Conservation (phyloP, 139 green algal species). For the Picochlorum costavermella region DNA sequence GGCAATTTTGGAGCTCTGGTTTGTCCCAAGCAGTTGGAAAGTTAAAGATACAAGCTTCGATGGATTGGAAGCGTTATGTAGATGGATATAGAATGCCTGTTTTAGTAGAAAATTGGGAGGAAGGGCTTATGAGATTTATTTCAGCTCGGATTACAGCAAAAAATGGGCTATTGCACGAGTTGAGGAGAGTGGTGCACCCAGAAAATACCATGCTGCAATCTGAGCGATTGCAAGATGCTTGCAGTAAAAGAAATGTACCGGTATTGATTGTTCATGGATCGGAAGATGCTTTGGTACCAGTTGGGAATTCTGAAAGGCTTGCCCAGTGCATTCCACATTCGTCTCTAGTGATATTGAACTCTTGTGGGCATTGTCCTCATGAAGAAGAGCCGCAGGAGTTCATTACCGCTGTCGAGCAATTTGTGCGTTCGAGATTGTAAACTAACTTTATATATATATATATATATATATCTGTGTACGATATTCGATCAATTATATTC, state of each 20-base stretch:
- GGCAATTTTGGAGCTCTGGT: too few relatives aligned
- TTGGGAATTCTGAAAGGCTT: conserved; percentile 62
- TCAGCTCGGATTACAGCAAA: conserved; percentile 31
- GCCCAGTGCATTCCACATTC: conserved; percentile 46
- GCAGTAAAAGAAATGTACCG: conserved; percentile 16
- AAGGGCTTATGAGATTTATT: conserved; percentile 58
- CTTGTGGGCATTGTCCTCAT: conserved; percentile 78
- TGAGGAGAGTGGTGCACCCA: background rate
- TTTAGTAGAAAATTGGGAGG: conserved; percentile 43
- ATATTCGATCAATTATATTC: background rate
- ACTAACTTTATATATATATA: background rate
- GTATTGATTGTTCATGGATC: conserved; percentile 69
- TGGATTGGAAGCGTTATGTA: conserved; percentile 28
- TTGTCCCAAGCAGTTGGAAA: too few relatives aligned
- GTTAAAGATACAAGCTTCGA: too few relatives aligned
- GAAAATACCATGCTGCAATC: conserved; percentile 29
- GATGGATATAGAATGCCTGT: conserved; percentile 64
- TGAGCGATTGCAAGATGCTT: conserved; percentile 23
- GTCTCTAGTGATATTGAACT: conserved; percentile 41
- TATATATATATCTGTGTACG: conserved; percentile 4
- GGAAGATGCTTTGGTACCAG: conserved; percentile 66
- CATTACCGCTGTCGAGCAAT: conserved; percentile 41
- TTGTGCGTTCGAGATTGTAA: conserved; percentile 13
- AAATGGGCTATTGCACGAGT: background rate
- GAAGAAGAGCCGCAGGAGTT: conserved; percentile 75